These are phyloP conservation scores for Escovopsis sp. DNA, from an alignment of 2,329 filamentous ascomycete genomes.

Conservation along the genomic window DNA sequence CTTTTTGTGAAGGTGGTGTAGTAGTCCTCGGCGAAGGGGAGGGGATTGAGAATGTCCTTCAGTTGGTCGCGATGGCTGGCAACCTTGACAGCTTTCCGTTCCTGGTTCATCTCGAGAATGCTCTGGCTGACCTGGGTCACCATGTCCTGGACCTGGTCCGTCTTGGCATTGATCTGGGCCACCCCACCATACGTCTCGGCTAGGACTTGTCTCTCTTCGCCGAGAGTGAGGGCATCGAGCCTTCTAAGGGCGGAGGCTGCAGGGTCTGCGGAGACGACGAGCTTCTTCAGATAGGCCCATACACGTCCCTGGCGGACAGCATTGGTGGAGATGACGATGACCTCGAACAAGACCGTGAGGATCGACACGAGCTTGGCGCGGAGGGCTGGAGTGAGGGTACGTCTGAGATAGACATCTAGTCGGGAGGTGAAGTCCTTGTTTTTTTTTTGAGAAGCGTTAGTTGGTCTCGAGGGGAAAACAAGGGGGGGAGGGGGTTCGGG, in stretches of 20 bases:
- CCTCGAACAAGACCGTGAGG: constrained; percentile 27
- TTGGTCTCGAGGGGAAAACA: too few species aligned
- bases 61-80: constrained; percentile 21
- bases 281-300: constrained; percentile 24
- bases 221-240: constrained; percentile 24
- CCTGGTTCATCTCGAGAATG: constrained; percentile 18
- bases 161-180: constrained; percentile 19
- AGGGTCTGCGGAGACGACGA: constrained; percentile 24
- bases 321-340: constrained; percentile 27
- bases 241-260: constrained; percentile 24
- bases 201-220: constrained; percentile 26
- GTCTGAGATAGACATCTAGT: constrained; percentile 24
- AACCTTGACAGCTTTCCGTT: constrained; percentile 18
- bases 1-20: constrained; percentile 25
- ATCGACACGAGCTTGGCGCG: constrained; percentile 25
- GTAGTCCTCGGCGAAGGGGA: constrained; percentile 26
- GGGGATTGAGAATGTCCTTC: constrained; percentile 25
- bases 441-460: not conserved
- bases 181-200: constrained; percentile 27
- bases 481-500: too few species aligned
- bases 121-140: constrained; percentile 20
- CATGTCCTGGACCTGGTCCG: constrained; percentile 19
- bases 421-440: constrained; percentile 26
- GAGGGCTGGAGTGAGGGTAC: constrained; percentile 22
- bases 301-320: constrained; percentile 25